These are phyloP conservation scores for Megacollybia marginata DNA, from an alignment of 768 basidiomycete species.

Conservation along the genomic window DNA sequence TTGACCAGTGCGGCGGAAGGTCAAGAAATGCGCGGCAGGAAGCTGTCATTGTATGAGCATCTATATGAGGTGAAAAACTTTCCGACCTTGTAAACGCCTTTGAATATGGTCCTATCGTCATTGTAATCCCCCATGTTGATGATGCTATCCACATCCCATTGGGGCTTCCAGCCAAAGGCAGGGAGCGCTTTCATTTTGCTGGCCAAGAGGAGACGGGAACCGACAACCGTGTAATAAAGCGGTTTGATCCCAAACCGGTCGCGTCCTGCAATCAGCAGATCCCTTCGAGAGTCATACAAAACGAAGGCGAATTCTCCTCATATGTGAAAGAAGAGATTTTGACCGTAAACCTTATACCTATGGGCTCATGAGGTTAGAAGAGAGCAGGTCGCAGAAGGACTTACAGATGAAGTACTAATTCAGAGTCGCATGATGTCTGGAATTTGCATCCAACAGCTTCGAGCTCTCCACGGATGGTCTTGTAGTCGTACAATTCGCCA, in stretches of 20 bases:
- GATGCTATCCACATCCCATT: constrained; percentile 13
- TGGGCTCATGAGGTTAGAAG: not conserved
- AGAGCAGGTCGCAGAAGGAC: not conserved
- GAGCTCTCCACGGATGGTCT: constrained; percentile 9
- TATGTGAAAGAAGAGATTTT: constrained; percentile 5
- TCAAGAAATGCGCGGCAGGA: constrained; percentile 1
- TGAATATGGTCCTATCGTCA: constrained; percentile 8
- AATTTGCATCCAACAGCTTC: constrained; percentile 6
- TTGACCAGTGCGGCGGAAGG: constrained; percentile 1
- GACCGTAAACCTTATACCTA: constrained; percentile 12
- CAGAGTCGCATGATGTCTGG: constrained; percentile 11
- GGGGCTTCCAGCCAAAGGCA: constrained; percentile 10
- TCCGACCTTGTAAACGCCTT: constrained; percentile 6
- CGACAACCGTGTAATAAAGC: constrained; percentile 11
- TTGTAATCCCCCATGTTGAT: constrained; percentile 4
- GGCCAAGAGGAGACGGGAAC: constrained; percentile 7
- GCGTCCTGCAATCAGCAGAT: constrained; percentile 7
- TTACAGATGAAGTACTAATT: constrained; percentile 11
- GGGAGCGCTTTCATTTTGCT: constrained; percentile 13
- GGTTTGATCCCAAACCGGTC: constrained; percentile 15
- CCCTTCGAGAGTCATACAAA: constrained; percentile 8
- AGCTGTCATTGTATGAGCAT: constrained; percentile 2
- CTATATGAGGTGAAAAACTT: not conserved
- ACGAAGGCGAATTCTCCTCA: constrained; percentile 15
- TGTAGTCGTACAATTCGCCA: constrained; percentile 12